Conservation (phyloP, 1,284 basidiomycete genomes). For the Apiotrichum laibachii region DNA sequence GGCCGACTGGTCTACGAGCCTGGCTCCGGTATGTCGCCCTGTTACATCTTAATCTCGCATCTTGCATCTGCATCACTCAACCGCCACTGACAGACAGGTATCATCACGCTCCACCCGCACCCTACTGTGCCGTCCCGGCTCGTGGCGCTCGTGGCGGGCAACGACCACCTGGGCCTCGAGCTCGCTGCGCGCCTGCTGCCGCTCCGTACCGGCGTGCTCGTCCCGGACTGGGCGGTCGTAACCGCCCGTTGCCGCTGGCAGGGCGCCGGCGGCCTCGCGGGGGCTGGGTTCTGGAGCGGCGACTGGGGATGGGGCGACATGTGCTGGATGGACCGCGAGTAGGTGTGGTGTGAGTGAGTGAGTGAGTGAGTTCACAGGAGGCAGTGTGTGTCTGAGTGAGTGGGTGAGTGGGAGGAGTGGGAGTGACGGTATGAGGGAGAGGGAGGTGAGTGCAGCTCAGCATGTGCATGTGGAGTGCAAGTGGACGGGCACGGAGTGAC, state of each 20-base stretch:
- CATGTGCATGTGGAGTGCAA: too few relatives aligned
- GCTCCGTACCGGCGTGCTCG: slow-evolving; percentile 66
- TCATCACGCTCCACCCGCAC: slow-evolving; percentile 69
- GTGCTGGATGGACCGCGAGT: slow-evolving; percentile 44
- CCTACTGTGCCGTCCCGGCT: slow-evolving; percentile 53
- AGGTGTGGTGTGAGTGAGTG: too few relatives aligned
- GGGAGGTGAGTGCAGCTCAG: too few relatives aligned
- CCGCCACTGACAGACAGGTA: slow-evolving; percentile 50
- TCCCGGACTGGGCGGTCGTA: slow-evolving; percentile 71
- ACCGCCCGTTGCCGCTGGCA: slow-evolving; percentile 57
- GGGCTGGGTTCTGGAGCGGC: slow-evolving; percentile 52
- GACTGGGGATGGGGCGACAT: slow-evolving; percentile 42
- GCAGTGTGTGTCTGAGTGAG: too few relatives aligned
- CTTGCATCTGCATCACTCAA: too few relatives aligned
- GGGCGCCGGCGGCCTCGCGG: slow-evolving; percentile 68
- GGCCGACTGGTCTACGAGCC: slow-evolving; percentile 36
- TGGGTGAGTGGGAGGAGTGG: too few relatives aligned
- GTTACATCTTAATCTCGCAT: neutral
- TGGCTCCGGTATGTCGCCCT: slow-evolving; percentile 41
- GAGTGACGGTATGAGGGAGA: too few relatives aligned
- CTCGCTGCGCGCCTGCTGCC: slow-evolving; percentile 68
- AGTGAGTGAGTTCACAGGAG: too few relatives aligned
- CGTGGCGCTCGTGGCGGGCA: slow-evolving; percentile 62
- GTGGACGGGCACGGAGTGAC: too few relatives aligned
- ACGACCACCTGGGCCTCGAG: slow-evolving; percentile 62